Percentiles rank a stretch among this genome's conserved stretches.
Evolutionary conservation across 225 moss, liverwort and hornwort genomes (phyloP).

Genomic region (Bryoerythrophyllum caledonicum): DNA sequence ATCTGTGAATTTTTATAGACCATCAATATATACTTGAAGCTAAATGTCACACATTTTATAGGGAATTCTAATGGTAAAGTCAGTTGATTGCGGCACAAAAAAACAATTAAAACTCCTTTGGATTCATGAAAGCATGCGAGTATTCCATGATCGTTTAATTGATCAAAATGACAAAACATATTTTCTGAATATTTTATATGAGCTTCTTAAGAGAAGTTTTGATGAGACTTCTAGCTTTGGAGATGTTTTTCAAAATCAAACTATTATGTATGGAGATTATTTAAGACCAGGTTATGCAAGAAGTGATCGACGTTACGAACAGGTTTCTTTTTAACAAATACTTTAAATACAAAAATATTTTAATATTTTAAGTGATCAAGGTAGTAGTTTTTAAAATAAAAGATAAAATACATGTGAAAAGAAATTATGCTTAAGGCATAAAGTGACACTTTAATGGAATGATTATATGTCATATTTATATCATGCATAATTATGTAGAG

Average conservation of each 20-base stretch:
- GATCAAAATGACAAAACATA: slow-evolving; percentile 63
- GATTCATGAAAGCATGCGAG: slow-evolving; percentile 94
- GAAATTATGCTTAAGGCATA: too few species aligned
- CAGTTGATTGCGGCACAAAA: slow-evolving; percentile 69
- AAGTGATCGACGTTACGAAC: slow-evolving; percentile 77
- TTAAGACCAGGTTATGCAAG: slow-evolving; percentile 57
- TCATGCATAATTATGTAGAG: too few species aligned
- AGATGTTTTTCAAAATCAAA: slow-evolving; percentile 78
- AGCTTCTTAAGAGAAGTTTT: slow-evolving; percentile 72
- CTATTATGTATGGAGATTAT: slow-evolving; percentile 87
- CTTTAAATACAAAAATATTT: not conserved
- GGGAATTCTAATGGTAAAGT: slow-evolving; percentile 87
- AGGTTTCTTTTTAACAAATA: slow-evolving; percentile 28
- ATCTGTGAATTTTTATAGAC: too few species aligned
- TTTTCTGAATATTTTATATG: slow-evolving; percentile 67
- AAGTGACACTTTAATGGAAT: too few species aligned
- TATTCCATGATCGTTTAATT: slow-evolving; percentile 83
- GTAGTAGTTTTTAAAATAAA: too few species aligned
- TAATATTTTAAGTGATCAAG: too few species aligned
- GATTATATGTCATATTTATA: too few species aligned
- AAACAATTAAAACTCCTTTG: slow-evolving; percentile 71
- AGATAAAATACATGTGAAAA: too few species aligned
- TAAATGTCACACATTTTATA: not conserved
- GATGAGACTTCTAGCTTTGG: slow-evolving; percentile 63
- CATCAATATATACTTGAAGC: not conserved